Conservation (phyloP, 306 rosid species). For the Notholithocarpus densiflorus region DNA sequence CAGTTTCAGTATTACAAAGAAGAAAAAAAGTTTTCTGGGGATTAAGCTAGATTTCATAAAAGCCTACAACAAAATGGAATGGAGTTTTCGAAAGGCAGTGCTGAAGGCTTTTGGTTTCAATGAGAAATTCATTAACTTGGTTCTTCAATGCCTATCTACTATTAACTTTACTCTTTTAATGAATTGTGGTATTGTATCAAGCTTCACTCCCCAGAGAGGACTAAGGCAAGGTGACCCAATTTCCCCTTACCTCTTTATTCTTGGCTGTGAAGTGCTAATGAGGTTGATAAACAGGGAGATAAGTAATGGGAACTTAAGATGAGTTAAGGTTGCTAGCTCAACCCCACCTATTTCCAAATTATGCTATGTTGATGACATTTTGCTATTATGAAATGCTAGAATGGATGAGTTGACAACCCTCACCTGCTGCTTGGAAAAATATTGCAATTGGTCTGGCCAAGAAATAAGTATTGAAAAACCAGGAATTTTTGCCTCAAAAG, state of each 20-base stretch:
- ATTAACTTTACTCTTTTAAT: not conserved
- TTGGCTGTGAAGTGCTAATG: not conserved
- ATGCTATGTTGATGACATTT: not conserved
- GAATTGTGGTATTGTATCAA: not conserved
- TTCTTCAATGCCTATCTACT: not conserved
- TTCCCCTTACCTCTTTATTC: not conserved
- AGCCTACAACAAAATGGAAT: not conserved
- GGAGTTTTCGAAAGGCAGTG: not conserved
- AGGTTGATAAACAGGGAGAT: not conserved
- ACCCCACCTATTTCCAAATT: not conserved
- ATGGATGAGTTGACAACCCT: not conserved
- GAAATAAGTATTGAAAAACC: not conserved
- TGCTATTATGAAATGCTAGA: no score
- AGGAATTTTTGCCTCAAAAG: no score
- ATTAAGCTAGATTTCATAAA: not conserved
- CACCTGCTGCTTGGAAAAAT: not conserved
- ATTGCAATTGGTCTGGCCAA: not conserved
- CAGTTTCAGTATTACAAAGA: not conserved
- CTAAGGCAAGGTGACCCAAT: not conserved
- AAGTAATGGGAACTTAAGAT: not conserved
- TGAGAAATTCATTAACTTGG: not conserved
- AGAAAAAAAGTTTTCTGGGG: not conserved
- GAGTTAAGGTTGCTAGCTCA: not conserved
- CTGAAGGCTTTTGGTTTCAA: not conserved
- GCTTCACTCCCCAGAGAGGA: not conserved